Percentiles rank a stretch among this genome's conserved stretches.
Evolutionary conservation across 495 filamentous ascomycete genomes (phyloP).

Genomic region (Talaromyces wortmannii): DNA sequence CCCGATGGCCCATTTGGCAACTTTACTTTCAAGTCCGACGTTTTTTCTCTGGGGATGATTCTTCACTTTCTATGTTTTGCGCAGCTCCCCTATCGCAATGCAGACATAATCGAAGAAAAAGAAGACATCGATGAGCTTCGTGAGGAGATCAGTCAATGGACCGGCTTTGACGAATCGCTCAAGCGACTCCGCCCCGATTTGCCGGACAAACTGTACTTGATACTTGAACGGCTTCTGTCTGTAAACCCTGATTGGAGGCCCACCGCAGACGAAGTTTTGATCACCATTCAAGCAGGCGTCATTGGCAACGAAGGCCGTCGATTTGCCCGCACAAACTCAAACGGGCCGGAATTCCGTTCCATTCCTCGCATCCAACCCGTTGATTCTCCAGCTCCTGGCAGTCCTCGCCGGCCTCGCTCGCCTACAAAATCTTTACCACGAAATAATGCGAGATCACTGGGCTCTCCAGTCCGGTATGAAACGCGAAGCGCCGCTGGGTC

Average conservation of each 20-base stretch:
- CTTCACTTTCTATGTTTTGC: slow-evolving; percentile 97
- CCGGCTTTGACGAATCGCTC: slow-evolving; percentile 70
- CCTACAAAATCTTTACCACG: slow-evolving; percentile 21
- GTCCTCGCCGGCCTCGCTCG: slow-evolving; percentile 22
- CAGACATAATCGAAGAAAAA: slow-evolving; percentile 77
- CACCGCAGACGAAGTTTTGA: slow-evolving; percentile 80
- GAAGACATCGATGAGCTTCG: slow-evolving; percentile 89
- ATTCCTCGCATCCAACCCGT: slow-evolving; percentile 52
- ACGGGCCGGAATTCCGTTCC: slow-evolving; percentile 44
- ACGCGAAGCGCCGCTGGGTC: slow-evolving; percentile 14
- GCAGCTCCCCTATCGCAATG: slow-evolving; percentile 74
- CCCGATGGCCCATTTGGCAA: slow-evolving; percentile 72
- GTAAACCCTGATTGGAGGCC: slow-evolving; percentile 73
- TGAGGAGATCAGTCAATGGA: slow-evolving; percentile 80
- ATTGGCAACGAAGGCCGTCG: slow-evolving; percentile 49
- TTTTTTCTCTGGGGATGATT: slow-evolving; percentile 97
- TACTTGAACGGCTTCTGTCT: slow-evolving; percentile 72
- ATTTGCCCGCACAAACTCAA: slow-evolving; percentile 36
- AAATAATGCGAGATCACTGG: slow-evolving; percentile 10
- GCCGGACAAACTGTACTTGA: slow-evolving; percentile 78
- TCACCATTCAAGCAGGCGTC: slow-evolving; percentile 66
- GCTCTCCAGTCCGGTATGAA: slow-evolving; percentile 26
- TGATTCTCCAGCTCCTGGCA: slow-evolving; percentile 32
- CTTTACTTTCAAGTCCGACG: slow-evolving; percentile 92
- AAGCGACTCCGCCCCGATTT: slow-evolving; percentile 69